Conservation (phyloP, 345 rosid species). For the Pistacia atlantica region DNA sequence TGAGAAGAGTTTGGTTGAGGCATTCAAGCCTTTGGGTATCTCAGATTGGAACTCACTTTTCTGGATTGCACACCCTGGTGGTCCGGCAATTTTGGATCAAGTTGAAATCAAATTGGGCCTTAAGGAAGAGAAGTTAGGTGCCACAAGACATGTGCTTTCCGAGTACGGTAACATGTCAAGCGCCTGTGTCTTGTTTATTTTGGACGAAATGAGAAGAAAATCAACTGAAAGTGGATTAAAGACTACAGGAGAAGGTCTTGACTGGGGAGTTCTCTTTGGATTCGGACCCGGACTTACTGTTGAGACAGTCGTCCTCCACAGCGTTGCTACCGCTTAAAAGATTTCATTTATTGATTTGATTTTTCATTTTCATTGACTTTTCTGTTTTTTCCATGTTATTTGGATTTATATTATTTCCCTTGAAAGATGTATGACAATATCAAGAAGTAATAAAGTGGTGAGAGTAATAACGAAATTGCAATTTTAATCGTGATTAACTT, state of each 20-base stretch:
- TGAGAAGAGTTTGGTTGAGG: constrained; percentile 38
- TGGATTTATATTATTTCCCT: too few species aligned
- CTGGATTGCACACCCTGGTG: constrained; percentile 59
- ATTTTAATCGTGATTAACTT: too few species aligned
- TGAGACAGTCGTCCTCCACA: constrained; percentile 54
- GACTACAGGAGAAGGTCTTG: constrained; percentile 53
- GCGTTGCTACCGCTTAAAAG: constrained; percentile 19
- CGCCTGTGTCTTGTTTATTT: constrained; percentile 43
- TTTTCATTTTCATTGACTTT: not conserved
- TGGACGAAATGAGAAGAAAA: constrained; percentile 55
- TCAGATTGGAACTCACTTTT: constrained; percentile 60
- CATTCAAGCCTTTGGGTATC: constrained; percentile 46
- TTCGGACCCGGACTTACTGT: constrained; percentile 59
- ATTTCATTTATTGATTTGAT: not conserved
- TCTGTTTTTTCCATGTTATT: not conserved
- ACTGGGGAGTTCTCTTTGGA: constrained; percentile 61
- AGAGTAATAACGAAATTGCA: too few species aligned
- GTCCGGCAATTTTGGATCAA: constrained; percentile 48
- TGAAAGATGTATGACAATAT: too few species aligned
- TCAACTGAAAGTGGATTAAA: constrained; percentile 28
- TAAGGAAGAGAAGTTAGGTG: constrained; percentile 36
- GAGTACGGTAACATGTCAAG: constrained; percentile 57
- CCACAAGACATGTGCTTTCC: constrained; percentile 36
- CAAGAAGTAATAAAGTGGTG: too few species aligned
- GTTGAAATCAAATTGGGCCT: constrained; percentile 41